A percentile compares a stretch with the other conserved stretches of the same genome.
These are phyloP conservation scores for Cercophora samala DNA, from an alignment of 495 filamentous ascomycete genomes.

Conservation along the genomic window DNA sequence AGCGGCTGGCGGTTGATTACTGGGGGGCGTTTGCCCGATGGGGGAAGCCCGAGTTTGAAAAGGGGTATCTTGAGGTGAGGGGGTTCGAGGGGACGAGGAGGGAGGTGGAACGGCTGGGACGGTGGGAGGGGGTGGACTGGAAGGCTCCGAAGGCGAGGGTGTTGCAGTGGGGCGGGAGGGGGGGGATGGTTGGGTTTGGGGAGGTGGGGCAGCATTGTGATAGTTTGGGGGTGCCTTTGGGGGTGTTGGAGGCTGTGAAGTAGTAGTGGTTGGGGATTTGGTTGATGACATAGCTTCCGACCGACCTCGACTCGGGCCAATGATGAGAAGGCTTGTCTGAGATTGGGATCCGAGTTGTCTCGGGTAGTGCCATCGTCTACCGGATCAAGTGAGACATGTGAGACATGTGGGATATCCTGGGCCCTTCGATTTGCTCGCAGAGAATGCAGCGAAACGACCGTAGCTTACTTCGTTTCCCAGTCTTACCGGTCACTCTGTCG, in stretches of 20 bases:
- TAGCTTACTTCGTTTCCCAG: too few relatives aligned
- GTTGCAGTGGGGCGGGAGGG: slow-evolving; percentile 31
- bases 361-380: not conserved
- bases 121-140: slow-evolving; percentile 26
- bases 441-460: too few relatives aligned
- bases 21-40: slow-evolving; percentile 29
- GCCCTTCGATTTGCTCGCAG: too few relatives aligned
- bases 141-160: slow-evolving; percentile 23
- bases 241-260: slow-evolving; percentile 24
- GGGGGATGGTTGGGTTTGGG: slow-evolving; percentile 23
- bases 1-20: slow-evolving; percentile 30
- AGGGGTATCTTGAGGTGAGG: slow-evolving; percentile 20
- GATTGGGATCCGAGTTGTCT: not conserved
- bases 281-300: not conserved
- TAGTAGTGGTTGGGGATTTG: not conserved
- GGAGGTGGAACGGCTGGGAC: slow-evolving; percentile 21
- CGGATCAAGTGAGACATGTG: not conserved
- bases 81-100: slow-evolving; percentile 23
- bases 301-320: not conserved
- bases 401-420: too few relatives aligned
- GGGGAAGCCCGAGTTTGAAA: slow-evolving; percentile 29
- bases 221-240: slow-evolving; percentile 23
- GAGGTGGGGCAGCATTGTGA: slow-evolving; percentile 19
- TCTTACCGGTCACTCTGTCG: too few relatives aligned
- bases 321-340: not conserved